phyloP scores from a whole-genome alignment of 176 grass and related monocot species.

The Oryza officinalis region DNA sequence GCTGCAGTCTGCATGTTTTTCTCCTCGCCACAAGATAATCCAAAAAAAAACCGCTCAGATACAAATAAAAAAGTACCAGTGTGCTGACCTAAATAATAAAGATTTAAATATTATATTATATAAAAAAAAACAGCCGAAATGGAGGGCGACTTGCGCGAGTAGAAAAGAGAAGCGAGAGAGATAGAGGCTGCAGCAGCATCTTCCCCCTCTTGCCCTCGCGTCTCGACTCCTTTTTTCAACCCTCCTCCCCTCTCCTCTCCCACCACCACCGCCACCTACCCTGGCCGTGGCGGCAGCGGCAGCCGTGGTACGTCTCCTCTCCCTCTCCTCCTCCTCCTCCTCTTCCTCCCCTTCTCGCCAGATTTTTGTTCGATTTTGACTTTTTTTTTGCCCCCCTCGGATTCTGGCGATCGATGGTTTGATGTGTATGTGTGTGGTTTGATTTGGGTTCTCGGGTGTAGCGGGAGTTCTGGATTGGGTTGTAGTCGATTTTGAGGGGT shows the following conservation, averaged over 20 bases:
- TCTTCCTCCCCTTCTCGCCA: rapidly evolving
- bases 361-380: background rate
- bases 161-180: background rate
- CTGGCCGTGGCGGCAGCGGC: background rate
- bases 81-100: background rate
- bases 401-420: background rate
- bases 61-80: background rate
- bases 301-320: constrained; percentile 6
- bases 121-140: constrained; percentile 13
- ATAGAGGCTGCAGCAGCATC: background rate
- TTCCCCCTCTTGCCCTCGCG: background rate
- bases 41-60: background rate
- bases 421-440: background rate
- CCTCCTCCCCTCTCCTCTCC: background rate
- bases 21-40: background rate
- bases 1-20: background rate
- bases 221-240: constrained; percentile 15
- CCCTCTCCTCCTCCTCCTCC: background rate
- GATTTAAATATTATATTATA: background rate
- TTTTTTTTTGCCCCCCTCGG: too few relatives aligned
- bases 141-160: constrained; percentile 20
- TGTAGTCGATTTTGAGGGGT: background rate
- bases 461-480: background rate
- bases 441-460: background rate
- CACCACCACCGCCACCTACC: constrained; percentile 28